Evolutionary conservation across 495 filamentous ascomycete genomes (phyloP).

Genomic region (Trichoderma erinaceum): DNA sequence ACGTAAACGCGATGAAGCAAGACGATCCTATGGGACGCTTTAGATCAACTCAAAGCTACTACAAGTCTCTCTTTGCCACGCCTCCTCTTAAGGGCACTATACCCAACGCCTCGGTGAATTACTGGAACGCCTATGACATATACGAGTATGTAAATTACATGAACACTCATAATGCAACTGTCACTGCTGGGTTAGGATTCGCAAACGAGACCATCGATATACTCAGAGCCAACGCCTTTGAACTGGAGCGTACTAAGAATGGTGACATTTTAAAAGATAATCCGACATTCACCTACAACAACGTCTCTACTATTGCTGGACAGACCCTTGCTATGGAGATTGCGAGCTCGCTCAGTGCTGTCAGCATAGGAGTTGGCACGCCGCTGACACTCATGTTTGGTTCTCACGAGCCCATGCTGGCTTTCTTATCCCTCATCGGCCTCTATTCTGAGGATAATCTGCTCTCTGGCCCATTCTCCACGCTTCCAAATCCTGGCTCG

Average conservation of each 20-base stretch:
- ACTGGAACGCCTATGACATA: slow-evolving; percentile 35
- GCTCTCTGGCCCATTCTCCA: slow-evolving; percentile 19
- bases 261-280: slow-evolving; percentile 23
- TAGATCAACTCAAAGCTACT: slow-evolving; percentile 25
- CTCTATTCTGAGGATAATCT: slow-evolving; percentile 16
- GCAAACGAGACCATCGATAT: slow-evolving; percentile 20
- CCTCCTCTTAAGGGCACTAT: slow-evolving; percentile 27
- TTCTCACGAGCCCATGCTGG: slow-evolving; percentile 37
- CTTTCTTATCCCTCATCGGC: slow-evolving; percentile 34
- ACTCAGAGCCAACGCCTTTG: slow-evolving; percentile 29
- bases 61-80: slow-evolving; percentile 27
- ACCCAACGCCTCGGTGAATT: slow-evolving; percentile 26
- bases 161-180: slow-evolving; percentile 31
- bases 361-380: slow-evolving; percentile 18
- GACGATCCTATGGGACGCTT: not conserved
- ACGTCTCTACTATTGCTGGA: slow-evolving; percentile 35
- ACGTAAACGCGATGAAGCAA: not conserved
- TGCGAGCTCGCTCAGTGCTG: slow-evolving; percentile 24
- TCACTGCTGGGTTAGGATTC: slow-evolving; percentile 19
- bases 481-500: slow-evolving; percentile 34
- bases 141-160: slow-evolving; percentile 40
- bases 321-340: slow-evolving; percentile 34
- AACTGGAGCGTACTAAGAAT: slow-evolving; percentile 31
- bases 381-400: slow-evolving; percentile 39
- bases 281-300: slow-evolving; percentile 25